Evolutionary conservation across 164 flowering plant genomes (phyloP), one percentile per base, ranked within the genome.

Genomic region (Paratinospora sagittata): DNA sequence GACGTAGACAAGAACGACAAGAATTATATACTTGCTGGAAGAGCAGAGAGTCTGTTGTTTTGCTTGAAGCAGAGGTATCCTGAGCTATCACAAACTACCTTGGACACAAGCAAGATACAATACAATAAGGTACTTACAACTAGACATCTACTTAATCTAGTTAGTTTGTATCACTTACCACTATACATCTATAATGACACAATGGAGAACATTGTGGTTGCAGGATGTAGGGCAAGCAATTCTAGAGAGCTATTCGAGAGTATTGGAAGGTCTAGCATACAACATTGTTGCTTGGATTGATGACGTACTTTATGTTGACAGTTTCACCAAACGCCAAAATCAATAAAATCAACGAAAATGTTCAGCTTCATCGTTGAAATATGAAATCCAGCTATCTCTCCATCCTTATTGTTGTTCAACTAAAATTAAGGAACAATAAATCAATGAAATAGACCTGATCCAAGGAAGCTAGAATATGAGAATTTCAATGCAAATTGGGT

Each of bases 171-270:
- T n/a, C 6, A 34, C 10, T 23, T 17, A 21, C 34, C 33, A 65
- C 43, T 30, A 3, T 60, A 3, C 60, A 52, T 39, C 33, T 33
- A 49, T 36, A 37, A 66, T 24, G 30, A 68, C 27, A 55, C 65
- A 52, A 72, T 34, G 26, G 65, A 39, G 30, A 30, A 36, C n/a
- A n/a, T 52, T 76, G 4, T 76, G 14, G n/a, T n/a, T 85, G 80
- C 90, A 95, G 99, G 97, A 92, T 83, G 93, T 91, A 14, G 99
- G 97, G 65, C 90, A 90, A 80, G 93, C 96, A 49, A 78, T 91
- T 33, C 78, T 95, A 34, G 98, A 95, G 79, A 92, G 97, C 88
- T 92, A 92, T 78, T 92, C 98, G 14, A 89, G 99, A 74, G 97
- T 95, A n/a, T 76, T 95, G 78, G 99, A 95, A 82, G 85, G 97